Percentiles rank a stretch among this genome's conserved stretches.
Conservation (phyloP, 2,329 filamentous ascomycete genomes). For the Colletotrichum noveboracense region DNA sequence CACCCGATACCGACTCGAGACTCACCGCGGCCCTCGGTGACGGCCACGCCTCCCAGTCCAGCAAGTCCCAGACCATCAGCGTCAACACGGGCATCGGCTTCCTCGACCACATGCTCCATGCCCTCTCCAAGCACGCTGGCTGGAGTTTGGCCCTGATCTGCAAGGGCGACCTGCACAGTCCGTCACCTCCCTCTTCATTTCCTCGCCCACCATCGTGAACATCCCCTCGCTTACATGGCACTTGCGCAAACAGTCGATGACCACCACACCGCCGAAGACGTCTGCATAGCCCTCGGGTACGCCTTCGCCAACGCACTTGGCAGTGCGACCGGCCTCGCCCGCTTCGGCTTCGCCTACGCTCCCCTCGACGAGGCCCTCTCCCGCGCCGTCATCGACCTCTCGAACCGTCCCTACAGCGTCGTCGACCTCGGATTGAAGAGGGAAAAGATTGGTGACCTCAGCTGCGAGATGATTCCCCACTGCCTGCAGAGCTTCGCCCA, state of each 20-base stretch:
- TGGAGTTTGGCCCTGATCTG: constrained; percentile 88
- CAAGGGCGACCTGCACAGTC: constrained; percentile 90
- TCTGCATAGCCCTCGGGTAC: constrained; percentile 86
- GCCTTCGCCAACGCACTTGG: constrained; percentile 85
- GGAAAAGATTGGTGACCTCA: constrained; percentile 93
- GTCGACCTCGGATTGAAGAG: constrained; percentile 84
- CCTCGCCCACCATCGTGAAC: neutral
- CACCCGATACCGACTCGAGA: constrained; percentile 64
- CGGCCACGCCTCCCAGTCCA: constrained; percentile 83
- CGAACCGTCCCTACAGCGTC: constrained; percentile 86
- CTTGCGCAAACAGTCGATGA: constrained; percentile 75
- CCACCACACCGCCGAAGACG: constrained; percentile 97
- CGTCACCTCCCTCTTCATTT: constrained; percentile 33
- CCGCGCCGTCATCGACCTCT: constrained; percentile 92
- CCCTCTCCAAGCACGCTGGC: constrained; percentile 91
- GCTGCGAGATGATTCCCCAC: constrained; percentile 96
- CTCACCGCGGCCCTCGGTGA: constrained; percentile 53
- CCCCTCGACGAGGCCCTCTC: constrained; percentile 96
- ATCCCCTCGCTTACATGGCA: neutral
- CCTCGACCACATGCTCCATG: constrained; percentile 98
- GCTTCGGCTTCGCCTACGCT: constrained; percentile 91
- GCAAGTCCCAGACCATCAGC: constrained; percentile 83
- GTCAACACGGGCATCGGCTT: constrained; percentile 96
- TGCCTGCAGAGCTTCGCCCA: constrained; percentile 94
- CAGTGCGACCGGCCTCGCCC: constrained; percentile 78